Evolutionary conservation across 2,329 filamentous ascomycete genomes (phyloP), one percentile per base, ranked within the genome.

Genomic region (Aureobasidium namibiae): DNA sequence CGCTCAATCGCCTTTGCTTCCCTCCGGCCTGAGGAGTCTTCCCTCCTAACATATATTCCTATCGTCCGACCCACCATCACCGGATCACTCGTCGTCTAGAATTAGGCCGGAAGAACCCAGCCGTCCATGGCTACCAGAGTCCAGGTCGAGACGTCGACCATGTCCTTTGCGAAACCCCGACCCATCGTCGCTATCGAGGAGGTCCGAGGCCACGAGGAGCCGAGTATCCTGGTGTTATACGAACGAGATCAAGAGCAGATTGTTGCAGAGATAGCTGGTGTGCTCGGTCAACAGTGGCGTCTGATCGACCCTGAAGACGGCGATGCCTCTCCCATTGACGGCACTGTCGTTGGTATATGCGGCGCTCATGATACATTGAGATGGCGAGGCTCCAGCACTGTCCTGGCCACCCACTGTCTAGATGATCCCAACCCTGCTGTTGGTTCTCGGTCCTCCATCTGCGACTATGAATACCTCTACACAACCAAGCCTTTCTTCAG

Each of bases 391-490:
- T 77, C 84, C 34, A 76, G 89, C 45, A 80, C 90, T 49, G 76
- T 86, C 60, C 87, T 94, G 69, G 88, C 92, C 69, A 85, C 88
- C 24, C 88, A 92, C 70, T 89, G 86, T 68, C 83, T 90, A 63
- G 84, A 86, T 66, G 78, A 84, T 59, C 84, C 84, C 31, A 88
- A 86, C 76, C 50, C 61, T 24, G 61, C 65, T 16, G 84, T 89
- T 63, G 69, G 80, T 38, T 70, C 78, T 24, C 77, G 89, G 23
- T 90, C 85, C 11, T 74, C 80, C 14, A 70, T 81, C 58, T 92
- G 88, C 74, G 88, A 94, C 73, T 94, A 92, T 74, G 90, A 95
- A 70, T 94, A 92, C 65, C 79, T 95, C 21, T 95, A 94, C 74
- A 89, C 87, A 3, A 82, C 85, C 63, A 79, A 80, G 9, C 82